Conservation (phyloP, 139 green algal genomes). For the Chlamydomonas sp. region DNA sequence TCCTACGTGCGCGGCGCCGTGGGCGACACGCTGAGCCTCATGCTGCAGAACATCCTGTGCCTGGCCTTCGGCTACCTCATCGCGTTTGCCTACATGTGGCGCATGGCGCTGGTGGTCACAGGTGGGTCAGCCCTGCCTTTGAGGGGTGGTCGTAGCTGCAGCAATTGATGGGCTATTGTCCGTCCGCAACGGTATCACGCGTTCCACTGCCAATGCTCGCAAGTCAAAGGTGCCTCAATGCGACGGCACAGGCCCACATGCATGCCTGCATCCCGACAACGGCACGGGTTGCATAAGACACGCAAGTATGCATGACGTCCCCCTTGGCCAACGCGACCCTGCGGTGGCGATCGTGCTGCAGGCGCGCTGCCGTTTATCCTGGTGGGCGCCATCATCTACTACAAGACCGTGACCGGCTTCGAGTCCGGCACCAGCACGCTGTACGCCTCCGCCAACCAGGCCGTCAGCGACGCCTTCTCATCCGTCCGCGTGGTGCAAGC, state of each 20-base stretch:
- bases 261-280: too few relatives aligned
- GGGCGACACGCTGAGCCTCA: conserved; percentile 19
- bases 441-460: conserved; percentile 67
- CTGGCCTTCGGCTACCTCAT: conserved; percentile 49
- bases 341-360: not conserved
- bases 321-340: too few relatives aligned
- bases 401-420: conserved; percentile 48
- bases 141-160: too few relatives aligned
- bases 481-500: conserved; percentile 54
- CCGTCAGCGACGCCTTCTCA: conserved; percentile 64
- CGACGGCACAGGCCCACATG: too few relatives aligned
- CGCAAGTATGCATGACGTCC: too few relatives aligned
- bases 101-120: conserved; percentile 80
- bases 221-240: too few relatives aligned
- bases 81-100: conserved; percentile 71
- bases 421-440: conserved; percentile 40
- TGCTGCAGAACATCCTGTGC: conserved; percentile 5
- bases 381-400: conserved; percentile 22
- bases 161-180: too few relatives aligned
- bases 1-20: conserved; percentile 51
- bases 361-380: conserved; percentile 73
- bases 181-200: too few relatives aligned
- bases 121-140: too few relatives aligned
- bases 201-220: too few relatives aligned
- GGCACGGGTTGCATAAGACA: too few relatives aligned